Base-by-base conservation (phyloP, 106 monocot genomes). In the Acorus calamus region DNA sequence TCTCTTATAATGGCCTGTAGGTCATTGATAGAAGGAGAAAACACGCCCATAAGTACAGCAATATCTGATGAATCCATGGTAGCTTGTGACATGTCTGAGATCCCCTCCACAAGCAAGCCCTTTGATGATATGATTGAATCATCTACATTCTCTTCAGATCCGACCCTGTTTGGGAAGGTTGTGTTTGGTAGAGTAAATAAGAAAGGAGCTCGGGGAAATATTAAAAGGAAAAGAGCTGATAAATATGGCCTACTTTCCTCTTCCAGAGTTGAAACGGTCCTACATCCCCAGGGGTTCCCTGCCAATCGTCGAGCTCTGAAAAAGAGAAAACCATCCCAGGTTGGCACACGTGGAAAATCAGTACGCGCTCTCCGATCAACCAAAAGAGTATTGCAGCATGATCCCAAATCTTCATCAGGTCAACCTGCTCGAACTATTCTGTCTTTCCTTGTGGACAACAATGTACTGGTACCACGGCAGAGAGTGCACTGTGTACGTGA, bases 391-490 rank as follows among this genome's bases (percentile, higher is more conserved):
- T 57, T 14, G 13, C 8, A 42, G 13, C 47, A 9, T 44, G 53
- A 52, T 8, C 6, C 52, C 56, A 69, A 64, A 52, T 62, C 64
- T 50, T 3, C 63, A 2, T 42, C 57, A 52, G 65, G 71, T 41
- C 69, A 67, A 55, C 50, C 7, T 51, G 47, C 79, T 57, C 77
- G 59, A 66, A 80, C 80, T 43, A 59, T 85, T 52, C 53, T 85
- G 46, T 82, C 82, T 62, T 82, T 62, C 66, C 77, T 89, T 55
- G 75, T 89, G 50, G 77, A 85, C 47, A 81, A 77, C 70, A 65
- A 76, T 61, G 60, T 89, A 4, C 46, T 89, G 51, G 56, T 73
- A 9, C 85, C 79, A 46, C 75, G 79, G 51, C 70, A 85, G 50
- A 80, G 82, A 59, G 84, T 89, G 8, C 14, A 46, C 4, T 89